Percentiles rank a stretch among this genome's conserved stretches.
Conservation (phyloP, 441 rosid genomes). For the Geranium incanum region DNA sequence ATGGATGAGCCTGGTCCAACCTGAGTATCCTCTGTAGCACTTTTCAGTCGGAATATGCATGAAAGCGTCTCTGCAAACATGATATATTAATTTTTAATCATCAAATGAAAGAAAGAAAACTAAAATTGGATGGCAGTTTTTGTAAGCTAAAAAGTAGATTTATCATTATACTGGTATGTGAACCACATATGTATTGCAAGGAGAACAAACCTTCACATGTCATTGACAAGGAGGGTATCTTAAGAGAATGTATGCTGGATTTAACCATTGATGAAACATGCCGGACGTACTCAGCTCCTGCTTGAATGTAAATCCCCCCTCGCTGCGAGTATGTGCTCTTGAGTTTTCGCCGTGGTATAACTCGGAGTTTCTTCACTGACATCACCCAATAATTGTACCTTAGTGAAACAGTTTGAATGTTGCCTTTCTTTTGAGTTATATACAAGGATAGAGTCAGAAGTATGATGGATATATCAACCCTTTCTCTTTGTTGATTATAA, state of each 20-base stretch:
- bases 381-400: constrained; percentile 20
- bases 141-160: constrained; percentile 9
- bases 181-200: neutral
- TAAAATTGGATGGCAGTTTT: neutral
- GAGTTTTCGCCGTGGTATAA: constrained; percentile 67
- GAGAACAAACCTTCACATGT: constrained; percentile 62
- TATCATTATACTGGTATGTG: neutral
- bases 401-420: constrained; percentile 8
- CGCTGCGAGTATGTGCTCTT: constrained; percentile 65
- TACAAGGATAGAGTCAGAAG: neutral
- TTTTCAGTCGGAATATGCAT: constrained; percentile 77
- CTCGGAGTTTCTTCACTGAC: constrained; percentile 72
- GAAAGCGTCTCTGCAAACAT: constrained; percentile 50
- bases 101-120: constrained; percentile 2
- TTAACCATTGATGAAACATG: constrained; percentile 82
- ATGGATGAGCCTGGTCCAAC: constrained; percentile 48
- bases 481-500: neutral
- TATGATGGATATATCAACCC: neutral
- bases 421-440: neutral
- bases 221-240: constrained; percentile 49
- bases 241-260: constrained; percentile 70
- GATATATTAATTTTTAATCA: constrained; percentile 15
- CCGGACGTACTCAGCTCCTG: constrained; percentile 68
- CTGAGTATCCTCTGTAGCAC: constrained; percentile 54
- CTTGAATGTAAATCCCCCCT: constrained; percentile 58